Base-by-base conservation (phyloP, 164 flowering plant genomes). In the Echeveria elegans region DNA sequence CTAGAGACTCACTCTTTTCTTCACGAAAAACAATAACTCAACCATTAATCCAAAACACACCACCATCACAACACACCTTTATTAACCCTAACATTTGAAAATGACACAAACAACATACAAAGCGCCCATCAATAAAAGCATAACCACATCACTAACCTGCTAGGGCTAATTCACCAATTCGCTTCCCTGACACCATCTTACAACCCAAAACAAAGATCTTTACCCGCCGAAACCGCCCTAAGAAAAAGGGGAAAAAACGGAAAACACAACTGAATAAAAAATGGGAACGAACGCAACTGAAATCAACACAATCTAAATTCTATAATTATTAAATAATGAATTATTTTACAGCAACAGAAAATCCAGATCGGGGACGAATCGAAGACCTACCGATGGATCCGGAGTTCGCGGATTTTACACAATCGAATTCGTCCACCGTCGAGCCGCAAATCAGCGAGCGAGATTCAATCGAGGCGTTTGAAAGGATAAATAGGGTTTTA, bases 161-260 rank as follows among this genome's bases (percentile, higher is more conserved):
- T 26, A 56, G 61, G 18, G 61, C 61, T 11, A 56, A 56, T 56
- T 56, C 61, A 0, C 61, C 61, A 15, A 56, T 56, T 67, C 32
- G 48, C 43, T 47, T 59, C 60, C 40, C 68, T 2, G 59, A 66
- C 65, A 7, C 31, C 52, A 12, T 32, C 56, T 62, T 43, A 50
- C 41, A 41, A 56, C 50, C 11, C 67, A 30, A 23, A 41, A 19
- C 53, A 29, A 26, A 53, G 29, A 53, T 24, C 59, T 24, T 1
- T 12, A 24, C 59, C 24, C 59, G 30, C 29, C 30, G 15, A n/a
- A n/a, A n/a, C n/a, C n/a, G n/a, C n/a, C n/a, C n/a, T n/a, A n/a
- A n/a, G n/a, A n/a, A n/a, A n/a, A n/a, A n/a, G n/a, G n/a, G n/a
- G 18, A 11, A 43, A 43, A 41, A 15, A 43, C 47, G n/a, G n/a